phyloP scores from a whole-genome alignment of 225 moss, liverwort and hornwort genomes.

The Antitrichia curtipendula region DNA sequence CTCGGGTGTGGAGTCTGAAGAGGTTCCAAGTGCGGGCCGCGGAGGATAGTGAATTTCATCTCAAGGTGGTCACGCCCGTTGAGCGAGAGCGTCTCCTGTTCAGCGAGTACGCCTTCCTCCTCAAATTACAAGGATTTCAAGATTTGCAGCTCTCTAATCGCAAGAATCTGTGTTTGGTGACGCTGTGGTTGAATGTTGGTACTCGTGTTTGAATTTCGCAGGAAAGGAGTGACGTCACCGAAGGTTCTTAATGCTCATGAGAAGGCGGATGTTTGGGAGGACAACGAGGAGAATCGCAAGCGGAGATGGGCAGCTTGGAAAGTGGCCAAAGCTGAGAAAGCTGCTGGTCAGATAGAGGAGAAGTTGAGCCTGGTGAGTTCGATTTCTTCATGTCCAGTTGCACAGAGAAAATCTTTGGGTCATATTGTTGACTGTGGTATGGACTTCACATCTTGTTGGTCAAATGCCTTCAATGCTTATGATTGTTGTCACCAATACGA shows the following conservation, averaged over 20 bases:
- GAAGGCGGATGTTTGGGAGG: slow-evolving; percentile 34
- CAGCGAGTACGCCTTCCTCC: neutral
- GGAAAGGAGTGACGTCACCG: slow-evolving; percentile 14
- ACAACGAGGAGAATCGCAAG: slow-evolving; percentile 42
- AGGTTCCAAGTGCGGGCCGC: neutral
- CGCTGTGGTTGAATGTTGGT: neutral
- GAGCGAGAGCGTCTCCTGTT: neutral
- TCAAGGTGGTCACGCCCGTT: neutral
- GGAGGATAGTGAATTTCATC: neutral
- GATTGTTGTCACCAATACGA: neutral
- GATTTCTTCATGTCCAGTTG: neutral
- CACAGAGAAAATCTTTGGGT: neutral
- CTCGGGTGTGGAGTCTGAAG: neutral
- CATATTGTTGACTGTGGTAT: neutral
- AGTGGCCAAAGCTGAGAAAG: slow-evolving; percentile 16
- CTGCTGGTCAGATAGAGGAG: slow-evolving; percentile 37
- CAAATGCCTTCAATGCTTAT: neutral
- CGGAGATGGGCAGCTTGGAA: slow-evolving; percentile 25
- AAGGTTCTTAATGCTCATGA: slow-evolving; percentile 38
- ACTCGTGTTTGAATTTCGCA: neutral
- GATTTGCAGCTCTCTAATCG: neutral
- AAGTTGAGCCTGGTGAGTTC: slow-evolving; percentile 65
- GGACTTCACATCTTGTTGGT: neutral
- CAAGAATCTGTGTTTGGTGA: neutral
- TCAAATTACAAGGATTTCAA: neutral